Evolutionary conservation across 768 basidiomycete genomes (phyloP), one percentile per base, ranked within the genome.

Genomic region (Trametopsis cervina): DNA sequence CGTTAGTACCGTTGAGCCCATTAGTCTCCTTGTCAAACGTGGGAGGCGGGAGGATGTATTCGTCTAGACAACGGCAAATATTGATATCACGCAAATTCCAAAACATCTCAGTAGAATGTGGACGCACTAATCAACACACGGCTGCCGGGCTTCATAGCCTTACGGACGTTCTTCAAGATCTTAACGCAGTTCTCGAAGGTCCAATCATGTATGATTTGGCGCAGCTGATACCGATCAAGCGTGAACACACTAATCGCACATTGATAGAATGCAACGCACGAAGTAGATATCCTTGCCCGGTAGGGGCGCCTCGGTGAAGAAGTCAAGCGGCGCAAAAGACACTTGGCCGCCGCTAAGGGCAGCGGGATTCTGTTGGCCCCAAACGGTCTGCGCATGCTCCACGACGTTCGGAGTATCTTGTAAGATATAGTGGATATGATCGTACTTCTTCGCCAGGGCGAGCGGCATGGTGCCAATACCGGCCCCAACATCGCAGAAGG

Each of bases 41-140:
- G 11, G 44, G 23, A 4, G 25, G 44, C 12, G 10, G 44, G 12
- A 45, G n/a, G 24, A 45, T 29, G 44, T 29, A 45, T 27, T 45
- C 44, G 13, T 45, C 44, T 45, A 33, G 9, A 15, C n/a, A n/a
- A n/a, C n/a, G n/a, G n/a, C n/a, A n/a, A n/a, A n/a, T n/a, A n/a
- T n/a, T n/a, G n/a, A n/a, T n/a, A n/a, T n/a, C n/a, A n/a, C n/a
- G n/a, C n/a, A n/a, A n/a, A n/a, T n/a, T n/a, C n/a, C n/a, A 25
- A 6, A 7, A 11, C n/a, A n/a, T n/a, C n/a, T n/a, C n/a, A n/a
- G n/a, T n/a, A n/a, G n/a, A n/a, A n/a, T 13, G 13, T 15, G 18
- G 29, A 49, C 47, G 23, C 18, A 49, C 47, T 39, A 40, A 49
- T 17, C 15, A 49, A 18, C 21, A 49, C 23, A 9, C 47, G 40